Evolutionary conservation across 371 early-diverging fungal genomes (phyloP), one percentile per base, ranked within the genome.

Genomic region (Dinochytrium kinnereticum): DNA sequence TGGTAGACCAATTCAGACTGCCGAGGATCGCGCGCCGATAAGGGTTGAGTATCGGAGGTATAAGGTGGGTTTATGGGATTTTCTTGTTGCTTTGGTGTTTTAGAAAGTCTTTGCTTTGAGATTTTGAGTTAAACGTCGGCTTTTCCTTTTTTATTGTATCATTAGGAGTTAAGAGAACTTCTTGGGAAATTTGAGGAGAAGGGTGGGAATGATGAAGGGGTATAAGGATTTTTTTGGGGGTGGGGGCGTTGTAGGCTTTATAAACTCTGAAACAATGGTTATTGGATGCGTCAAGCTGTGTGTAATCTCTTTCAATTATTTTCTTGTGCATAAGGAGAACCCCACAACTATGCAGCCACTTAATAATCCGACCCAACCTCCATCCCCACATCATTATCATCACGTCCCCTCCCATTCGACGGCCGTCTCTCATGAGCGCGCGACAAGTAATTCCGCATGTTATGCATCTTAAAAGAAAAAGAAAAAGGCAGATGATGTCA

Each of bases 11-110:
- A 72, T 82, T 26, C 70, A 74, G 39, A 74, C 80, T 21, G 55
- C 73, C 0, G 77, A 73, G 34, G 82, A 82, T 68, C 51, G 82
- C 30, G 76, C 68, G 24, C 82, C 82, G 1, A 73, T 82, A 24
- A 69, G 66, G 30, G 72, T 59, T 1, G 80, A 78, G 33, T 82
- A 82, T 55, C 61, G 65, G 57, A 68, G 80, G 51, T 82, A 82
- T 64, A 80, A 82, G 73, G 78, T 80, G 26, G 10, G n/a, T n/a
- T n/a, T n/a, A n/a, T n/a, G n/a, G n/a, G n/a, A n/a, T n/a, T n/a
- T n/a, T n/a, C n/a, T n/a, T n/a, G n/a, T n/a, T n/a, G n/a, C n/a
- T n/a, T n/a, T n/a, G n/a, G n/a, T n/a, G n/a, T n/a, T n/a, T n/a
- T n/a, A n/a, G n/a, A n/a, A n/a, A n/a, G n/a, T n/a, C n/a, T n/a